Evolutionary conservation across 1,284 basidiomycete species (phyloP), one percentile per base, ranked within the genome.

Genomic region (Cryptococcus deneoformans): DNA sequence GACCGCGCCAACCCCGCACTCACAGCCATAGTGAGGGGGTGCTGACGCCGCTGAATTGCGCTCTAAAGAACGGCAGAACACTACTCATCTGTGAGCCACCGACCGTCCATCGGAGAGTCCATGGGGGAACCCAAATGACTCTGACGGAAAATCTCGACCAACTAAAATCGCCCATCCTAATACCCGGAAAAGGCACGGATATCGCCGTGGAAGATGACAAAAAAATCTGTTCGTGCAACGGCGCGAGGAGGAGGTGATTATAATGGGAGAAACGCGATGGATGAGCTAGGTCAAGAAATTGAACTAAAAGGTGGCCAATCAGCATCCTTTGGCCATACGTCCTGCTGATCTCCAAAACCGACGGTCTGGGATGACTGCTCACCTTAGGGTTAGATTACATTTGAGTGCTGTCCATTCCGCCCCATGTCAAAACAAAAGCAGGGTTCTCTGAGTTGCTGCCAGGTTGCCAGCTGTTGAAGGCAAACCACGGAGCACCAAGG

Each of bases 341-440:
- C 40, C 10, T 10, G 40, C 40, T 10, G 11, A 16, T 42, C 40
- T 3, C 5, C 29, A 9, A 29, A 47, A 35, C 49, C 16, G 29
- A 50, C 11, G 10, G 29, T 39, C 29, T 29, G 29, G 29, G 29
- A 29, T 29, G 5, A 4, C 5, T 29, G 29, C 37, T 10, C 20
- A 51, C 50, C 50, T 51, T 51, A 51, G 50, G 50, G 50, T 51
- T 51, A 51, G 50, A 42, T 29, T 29, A 29, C 29, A 29, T 29
- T 29, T 29, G 29, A 29, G 29, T 29, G 29, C 29, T 29, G 5
- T 29, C 29, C 29, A 29, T 29, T 29, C 29, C 29, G 5, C 29
- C 29, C 29, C 29, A 29, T 4, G 29, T 29, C 29, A 29, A 5
- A 29, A 29, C 29, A 29, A 29, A 3, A 42, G 38, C 50, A 20